Conservation (phyloP, 495 filamentous ascomycete genomes). For the Penicillium maclennaniae region DNA sequence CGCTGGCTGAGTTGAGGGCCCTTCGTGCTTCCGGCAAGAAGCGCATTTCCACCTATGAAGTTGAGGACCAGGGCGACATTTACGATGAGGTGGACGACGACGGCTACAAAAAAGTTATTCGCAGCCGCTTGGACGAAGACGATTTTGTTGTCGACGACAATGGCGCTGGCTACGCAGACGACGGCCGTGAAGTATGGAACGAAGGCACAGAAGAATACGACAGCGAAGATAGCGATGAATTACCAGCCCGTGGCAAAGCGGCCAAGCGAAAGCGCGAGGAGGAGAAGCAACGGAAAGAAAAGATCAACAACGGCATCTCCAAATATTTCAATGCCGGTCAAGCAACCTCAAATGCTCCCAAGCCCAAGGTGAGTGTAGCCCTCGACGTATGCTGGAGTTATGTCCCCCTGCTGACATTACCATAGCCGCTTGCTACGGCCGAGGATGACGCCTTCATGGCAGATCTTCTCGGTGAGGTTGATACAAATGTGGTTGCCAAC, state of each 20-base stretch:
- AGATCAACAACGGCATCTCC: conserved; percentile 84
- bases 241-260: conserved; percentile 62
- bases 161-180: conserved; percentile 91
- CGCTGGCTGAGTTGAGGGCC: conserved; percentile 74
- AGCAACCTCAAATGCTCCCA: conserved; percentile 59
- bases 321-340: conserved; percentile 83
- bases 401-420: conserved; percentile 1
- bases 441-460: conserved; percentile 85
- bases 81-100: conserved; percentile 98
- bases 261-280: conserved; percentile 88
- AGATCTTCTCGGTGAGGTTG: conserved; percentile 82
- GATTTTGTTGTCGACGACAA: conserved; percentile 97
- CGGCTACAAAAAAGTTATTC: conserved; percentile 92
- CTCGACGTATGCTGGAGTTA: not conserved
- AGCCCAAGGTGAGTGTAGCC: conserved; percentile 65
- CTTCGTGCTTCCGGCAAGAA: conserved; percentile 88
- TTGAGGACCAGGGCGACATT: conserved; percentile 76
- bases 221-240: conserved; percentile 64
- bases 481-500: conserved; percentile 68
- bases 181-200: conserved; percentile 97
- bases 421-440: conserved; percentile 56
- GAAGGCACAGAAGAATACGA: conserved; percentile 54
- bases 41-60: conserved; percentile 79
- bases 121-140: conserved; percentile 83
- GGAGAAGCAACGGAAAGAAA: conserved; percentile 78